Conservation (phyloP, 495 filamentous ascomycete genomes). For the Daldinia grandis region DNA sequence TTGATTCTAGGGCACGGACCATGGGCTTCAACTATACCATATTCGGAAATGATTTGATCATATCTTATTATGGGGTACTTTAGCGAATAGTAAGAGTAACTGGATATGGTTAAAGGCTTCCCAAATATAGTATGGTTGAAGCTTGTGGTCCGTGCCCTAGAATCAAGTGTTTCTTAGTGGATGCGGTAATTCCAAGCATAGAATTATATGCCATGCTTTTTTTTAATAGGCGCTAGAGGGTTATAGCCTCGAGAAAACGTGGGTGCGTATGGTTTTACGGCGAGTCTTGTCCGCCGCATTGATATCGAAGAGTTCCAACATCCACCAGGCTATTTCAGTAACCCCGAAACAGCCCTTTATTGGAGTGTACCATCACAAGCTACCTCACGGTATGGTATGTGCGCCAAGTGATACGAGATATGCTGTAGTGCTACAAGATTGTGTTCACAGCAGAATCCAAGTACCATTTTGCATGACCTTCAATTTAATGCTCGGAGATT, state of each 20-base stretch:
- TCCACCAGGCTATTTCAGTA: neutral
- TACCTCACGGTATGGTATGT: neutral
- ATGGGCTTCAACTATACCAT: too few species aligned
- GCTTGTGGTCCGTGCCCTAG: too few species aligned
- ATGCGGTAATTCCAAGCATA: neutral
- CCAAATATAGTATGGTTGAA: too few species aligned
- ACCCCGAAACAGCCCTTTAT: neutral
- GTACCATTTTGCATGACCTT: neutral
- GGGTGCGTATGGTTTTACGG: neutral
- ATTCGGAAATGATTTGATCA: too few species aligned
- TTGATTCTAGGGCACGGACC: too few species aligned
- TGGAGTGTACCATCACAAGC: neutral
- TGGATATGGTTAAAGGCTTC: too few species aligned
- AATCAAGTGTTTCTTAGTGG: too few species aligned
- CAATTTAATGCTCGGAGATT: conserved; percentile 4
- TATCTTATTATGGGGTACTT: too few species aligned
- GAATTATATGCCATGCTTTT: neutral
- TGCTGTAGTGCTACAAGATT: neutral
- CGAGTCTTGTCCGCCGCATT: neutral
- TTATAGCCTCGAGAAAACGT: neutral
- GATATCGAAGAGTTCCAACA: neutral
- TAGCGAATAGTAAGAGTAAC: too few species aligned
- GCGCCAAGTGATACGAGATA: neutral
- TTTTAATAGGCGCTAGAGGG: neutral
- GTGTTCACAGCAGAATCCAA: neutral